Evolutionary conservation across 2,329 filamentous ascomycete species (phyloP).

Genomic region (Chaetomium sp.): DNA sequence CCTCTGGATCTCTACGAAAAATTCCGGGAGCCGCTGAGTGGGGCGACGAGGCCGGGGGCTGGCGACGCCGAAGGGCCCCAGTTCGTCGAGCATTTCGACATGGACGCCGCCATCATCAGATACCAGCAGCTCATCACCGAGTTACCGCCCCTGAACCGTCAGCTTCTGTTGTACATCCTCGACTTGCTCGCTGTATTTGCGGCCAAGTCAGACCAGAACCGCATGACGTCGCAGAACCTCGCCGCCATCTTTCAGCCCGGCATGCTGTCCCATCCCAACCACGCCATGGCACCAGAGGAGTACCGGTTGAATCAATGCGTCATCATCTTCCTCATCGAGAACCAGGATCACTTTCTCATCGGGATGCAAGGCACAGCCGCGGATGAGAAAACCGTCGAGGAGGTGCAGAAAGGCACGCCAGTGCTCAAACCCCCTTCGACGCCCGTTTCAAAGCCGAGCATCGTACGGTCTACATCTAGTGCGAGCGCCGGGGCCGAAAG

Average conservation of each 20-base stretch:
- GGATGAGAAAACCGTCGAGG: conserved; percentile 73
- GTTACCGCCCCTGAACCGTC: conserved; percentile 87
- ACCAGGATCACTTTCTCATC: conserved; percentile 97
- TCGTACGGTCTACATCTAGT: conserved; percentile 79
- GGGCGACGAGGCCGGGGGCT: conserved; percentile 70
- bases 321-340: conserved; percentile 95
- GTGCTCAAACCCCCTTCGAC: conserved; percentile 53
- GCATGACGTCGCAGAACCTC: conserved; percentile 93
- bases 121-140: conserved; percentile 94
- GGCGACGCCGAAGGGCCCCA: conserved; percentile 70
- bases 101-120: conserved; percentile 71
- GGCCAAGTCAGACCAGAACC: conserved; percentile 93
- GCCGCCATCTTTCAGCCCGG: conserved; percentile 98
- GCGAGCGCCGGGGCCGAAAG: conserved; percentile 88
- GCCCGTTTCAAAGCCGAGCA: conserved; percentile 55
- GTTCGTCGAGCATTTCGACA: conserved; percentile 72
- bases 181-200: conserved; percentile 96
- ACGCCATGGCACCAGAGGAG: conserved; percentile 94
- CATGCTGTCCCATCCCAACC: conserved; percentile 87
- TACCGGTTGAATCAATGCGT: conserved; percentile 96
- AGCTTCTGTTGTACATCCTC: conserved; percentile 91
- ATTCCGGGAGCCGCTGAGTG: conserved; percentile 81
- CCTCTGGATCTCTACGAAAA: conserved; percentile 89
- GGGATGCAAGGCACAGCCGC: conserved; percentile 99
- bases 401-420: conserved; percentile 70